Percentiles rank a stretch among this genome's conserved stretches.
phyloP scores from a whole-genome alignment of 2,329 filamentous ascomycete species.

The Ophiostoma himal-ulmi region DNA sequence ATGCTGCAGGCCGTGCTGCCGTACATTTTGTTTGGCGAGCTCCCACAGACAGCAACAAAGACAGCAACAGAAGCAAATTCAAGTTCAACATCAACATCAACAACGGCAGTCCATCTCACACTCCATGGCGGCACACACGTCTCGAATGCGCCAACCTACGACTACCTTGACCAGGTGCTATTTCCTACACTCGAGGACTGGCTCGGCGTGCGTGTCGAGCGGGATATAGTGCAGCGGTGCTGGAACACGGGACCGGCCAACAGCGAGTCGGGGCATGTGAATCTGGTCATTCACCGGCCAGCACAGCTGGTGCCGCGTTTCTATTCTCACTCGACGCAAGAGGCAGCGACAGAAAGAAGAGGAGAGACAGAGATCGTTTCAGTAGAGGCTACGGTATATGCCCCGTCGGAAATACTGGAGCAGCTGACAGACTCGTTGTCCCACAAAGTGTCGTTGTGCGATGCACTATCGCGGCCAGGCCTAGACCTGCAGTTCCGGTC shows the following conservation, averaged over 20 bases:
- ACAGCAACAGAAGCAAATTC: slow-evolving; percentile 37
- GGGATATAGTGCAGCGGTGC: slow-evolving; percentile 42
- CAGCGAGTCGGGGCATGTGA: slow-evolving; percentile 38
- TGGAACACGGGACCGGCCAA: slow-evolving; percentile 44
- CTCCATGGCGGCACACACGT: slow-evolving; percentile 57
- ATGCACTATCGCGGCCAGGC: neutral
- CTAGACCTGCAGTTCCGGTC: slow-evolving; percentile 42
- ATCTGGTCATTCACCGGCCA: slow-evolving; percentile 40
- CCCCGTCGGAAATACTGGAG: slow-evolving; percentile 41
- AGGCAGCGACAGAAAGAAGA: neutral
- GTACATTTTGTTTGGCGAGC: slow-evolving; percentile 45
- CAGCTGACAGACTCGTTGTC: slow-evolving; percentile 39
- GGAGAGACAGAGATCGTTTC: slow-evolving; percentile 32
- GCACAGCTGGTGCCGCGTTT: slow-evolving; percentile 17
- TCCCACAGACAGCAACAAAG: neutral
- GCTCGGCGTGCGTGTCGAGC: slow-evolving; percentile 45
- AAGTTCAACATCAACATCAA: neutral
- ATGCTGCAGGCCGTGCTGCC: slow-evolving; percentile 57
- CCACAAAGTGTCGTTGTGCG: slow-evolving; percentile 28
- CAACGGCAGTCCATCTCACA: slow-evolving; percentile 32
- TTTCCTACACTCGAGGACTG: slow-evolving; percentile 47
- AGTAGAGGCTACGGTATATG: slow-evolving; percentile 48
- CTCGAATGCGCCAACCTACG: slow-evolving; percentile 51
- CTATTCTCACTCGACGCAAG: neutral
- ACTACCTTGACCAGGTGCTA: slow-evolving; percentile 58